Evolutionary conservation across 805 yeast species (phyloP).

Genomic region (Vanderwaltozyma verrucispora): DNA sequence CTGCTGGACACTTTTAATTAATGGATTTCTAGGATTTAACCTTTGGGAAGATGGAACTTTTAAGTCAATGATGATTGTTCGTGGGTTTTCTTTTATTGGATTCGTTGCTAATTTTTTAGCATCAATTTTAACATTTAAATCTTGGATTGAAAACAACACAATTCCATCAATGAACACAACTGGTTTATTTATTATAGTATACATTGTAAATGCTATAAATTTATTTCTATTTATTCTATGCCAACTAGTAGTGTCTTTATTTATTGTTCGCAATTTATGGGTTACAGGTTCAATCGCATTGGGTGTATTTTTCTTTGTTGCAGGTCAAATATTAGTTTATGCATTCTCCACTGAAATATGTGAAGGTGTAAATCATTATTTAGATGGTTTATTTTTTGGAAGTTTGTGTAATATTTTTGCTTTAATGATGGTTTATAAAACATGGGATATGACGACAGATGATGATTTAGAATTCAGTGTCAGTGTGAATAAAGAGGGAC

Average conservation of each 20-base stretch:
- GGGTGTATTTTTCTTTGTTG: constrained; percentile 61
- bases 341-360: constrained; percentile 62
- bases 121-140: constrained; percentile 61
- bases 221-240: constrained; percentile 52
- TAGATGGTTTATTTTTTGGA: constrained; percentile 85
- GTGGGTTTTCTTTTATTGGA: constrained; percentile 42
- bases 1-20: constrained; percentile 57
- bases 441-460: constrained; percentile 91
- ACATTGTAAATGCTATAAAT: constrained; percentile 59
- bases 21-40: constrained; percentile 78
- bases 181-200: constrained; percentile 61
- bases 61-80: constrained; percentile 46
- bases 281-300: constrained; percentile 75
- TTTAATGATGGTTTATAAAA: constrained; percentile 90
- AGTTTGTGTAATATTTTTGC: constrained; percentile 71
- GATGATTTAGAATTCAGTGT: constrained; percentile 93
- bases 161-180: constrained; percentile 44
- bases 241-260: constrained; percentile 56
- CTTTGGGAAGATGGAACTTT: constrained; percentile 91
- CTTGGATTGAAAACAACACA: constrained; percentile 39
- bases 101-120: constrained; percentile 60
- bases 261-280: constrained; percentile 73
- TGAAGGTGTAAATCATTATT: constrained; percentile 63
- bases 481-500: constrained; percentile 37
- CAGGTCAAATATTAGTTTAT: constrained; percentile 71